phyloP scores from a whole-genome alignment of 306 rosid species.

The Neltuma alba region DNA sequence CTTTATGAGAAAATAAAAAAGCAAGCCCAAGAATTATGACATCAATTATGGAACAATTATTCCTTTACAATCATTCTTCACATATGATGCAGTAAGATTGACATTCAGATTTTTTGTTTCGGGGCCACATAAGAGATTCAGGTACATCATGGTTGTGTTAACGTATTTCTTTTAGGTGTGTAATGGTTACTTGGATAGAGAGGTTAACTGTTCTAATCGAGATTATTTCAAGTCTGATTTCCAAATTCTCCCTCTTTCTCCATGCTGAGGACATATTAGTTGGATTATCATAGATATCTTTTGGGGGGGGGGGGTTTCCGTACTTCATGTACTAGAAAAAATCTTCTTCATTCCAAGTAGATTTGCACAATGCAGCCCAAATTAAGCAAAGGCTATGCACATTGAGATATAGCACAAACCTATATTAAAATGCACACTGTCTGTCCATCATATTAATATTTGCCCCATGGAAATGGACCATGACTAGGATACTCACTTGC shows the following conservation, averaged over 20 bases:
- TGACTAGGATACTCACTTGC: conserved; percentile 55
- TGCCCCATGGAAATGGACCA: conserved; percentile 1
- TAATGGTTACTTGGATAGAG: not conserved
- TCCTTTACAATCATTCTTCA: not conserved
- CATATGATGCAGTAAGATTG: not conserved
- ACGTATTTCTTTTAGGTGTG: not conserved
- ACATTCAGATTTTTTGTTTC: not conserved
- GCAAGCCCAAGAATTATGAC: not conserved
- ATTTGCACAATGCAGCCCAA: not conserved
- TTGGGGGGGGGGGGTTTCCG: not conserved
- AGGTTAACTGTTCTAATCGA: not conserved
- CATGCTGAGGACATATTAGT: not conserved
- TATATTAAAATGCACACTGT: not conserved
- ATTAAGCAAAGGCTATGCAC: conserved; percentile 16
- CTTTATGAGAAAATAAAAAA: not conserved
- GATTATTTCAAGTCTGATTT: not conserved
- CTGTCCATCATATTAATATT: conserved; percentile 18
- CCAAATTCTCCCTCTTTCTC: not conserved
- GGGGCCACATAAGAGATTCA: not conserved
- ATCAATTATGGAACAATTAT: not conserved
- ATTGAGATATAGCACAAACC: conserved; percentile 6
- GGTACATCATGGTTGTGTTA: not conserved
- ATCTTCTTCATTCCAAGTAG: conserved; percentile 22
- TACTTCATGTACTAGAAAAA: not conserved
- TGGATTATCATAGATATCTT: not conserved